Evolutionary conservation across 495 filamentous ascomycete species (phyloP).

Genomic region (Penicillium crystallinum): DNA sequence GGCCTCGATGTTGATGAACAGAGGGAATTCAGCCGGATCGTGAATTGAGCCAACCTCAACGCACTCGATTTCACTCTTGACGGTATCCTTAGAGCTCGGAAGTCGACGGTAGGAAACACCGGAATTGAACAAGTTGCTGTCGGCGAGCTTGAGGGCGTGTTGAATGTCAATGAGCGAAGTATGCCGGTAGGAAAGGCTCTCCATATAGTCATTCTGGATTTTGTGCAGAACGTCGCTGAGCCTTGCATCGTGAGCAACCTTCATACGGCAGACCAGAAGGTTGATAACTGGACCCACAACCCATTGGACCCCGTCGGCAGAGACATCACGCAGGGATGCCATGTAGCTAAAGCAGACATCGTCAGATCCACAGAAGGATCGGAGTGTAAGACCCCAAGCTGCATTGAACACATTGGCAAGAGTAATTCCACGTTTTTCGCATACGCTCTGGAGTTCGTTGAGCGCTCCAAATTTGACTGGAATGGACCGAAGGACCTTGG

Average conservation of each 20-base stretch:
- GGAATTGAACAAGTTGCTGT: conserved; percentile 38
- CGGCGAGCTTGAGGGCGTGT: conserved; percentile 38
- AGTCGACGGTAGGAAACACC: conserved; percentile 43
- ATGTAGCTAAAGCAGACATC: conserved; percentile 54
- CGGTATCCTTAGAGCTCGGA: conserved; percentile 16
- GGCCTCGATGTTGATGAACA: conserved; percentile 52
- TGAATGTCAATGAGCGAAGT: conserved; percentile 51
- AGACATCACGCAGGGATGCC: conserved; percentile 46
- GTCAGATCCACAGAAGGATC: conserved; percentile 42
- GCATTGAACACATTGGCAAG: conserved; percentile 48
- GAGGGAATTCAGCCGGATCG: conserved; percentile 52
- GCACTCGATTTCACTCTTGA: conserved; percentile 32
- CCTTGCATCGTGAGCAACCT: conserved; percentile 17
- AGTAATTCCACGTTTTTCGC: conserved; percentile 45
- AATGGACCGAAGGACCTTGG: conserved; percentile 30
- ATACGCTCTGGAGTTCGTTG: conserved; percentile 33
- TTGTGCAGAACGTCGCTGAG: conserved; percentile 31
- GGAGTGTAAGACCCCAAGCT: conserved; percentile 50
- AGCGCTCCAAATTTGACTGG: conserved; percentile 29
- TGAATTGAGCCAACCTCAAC: conserved; percentile 40
- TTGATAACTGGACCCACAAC: conserved; percentile 52
- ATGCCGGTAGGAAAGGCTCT: conserved; percentile 43
- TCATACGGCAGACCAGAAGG: conserved; percentile 48
- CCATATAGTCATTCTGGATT: conserved; percentile 48
- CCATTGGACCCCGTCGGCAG: conserved; percentile 40